Conservation (phyloP, 768 basidiomycete genomes). For the Lactifluus piperatus region DNA sequence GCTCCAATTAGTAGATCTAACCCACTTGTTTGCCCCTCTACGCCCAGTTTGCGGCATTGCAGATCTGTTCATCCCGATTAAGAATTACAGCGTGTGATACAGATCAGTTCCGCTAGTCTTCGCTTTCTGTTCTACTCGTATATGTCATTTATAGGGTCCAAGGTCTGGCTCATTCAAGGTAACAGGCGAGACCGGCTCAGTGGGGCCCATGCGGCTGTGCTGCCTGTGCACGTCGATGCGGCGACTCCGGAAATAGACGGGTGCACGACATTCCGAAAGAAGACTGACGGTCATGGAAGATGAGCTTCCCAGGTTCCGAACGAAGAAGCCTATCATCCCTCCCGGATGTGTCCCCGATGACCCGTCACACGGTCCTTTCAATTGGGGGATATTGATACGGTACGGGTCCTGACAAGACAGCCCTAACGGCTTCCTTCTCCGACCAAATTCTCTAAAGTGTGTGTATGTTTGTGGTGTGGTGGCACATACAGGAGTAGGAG, state of each 20-base stretch:
- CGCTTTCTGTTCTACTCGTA: neutral
- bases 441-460: neutral
- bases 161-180: constrained; percentile 1
- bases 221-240: constrained; percentile 2
- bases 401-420: neutral
- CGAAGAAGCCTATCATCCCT: neutral
- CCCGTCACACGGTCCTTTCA: neutral
- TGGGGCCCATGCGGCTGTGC: constrained; percentile 12
- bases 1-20: neutral
- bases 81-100: neutral
- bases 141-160: constrained; percentile 4
- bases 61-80: neutral
- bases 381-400: neutral
- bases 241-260: constrained; percentile 1
- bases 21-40: neutral
- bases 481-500: neutral
- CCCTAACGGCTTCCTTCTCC: neutral
- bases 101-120: neutral
- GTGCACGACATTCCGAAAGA: neutral
- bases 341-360: neutral
- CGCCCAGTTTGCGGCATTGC: neutral
- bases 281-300: neutral
- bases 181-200: neutral
- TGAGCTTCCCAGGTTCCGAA: neutral
- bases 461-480: neutral